Conservation (phyloP, 495 filamentous ascomycete species). For the Penicillium goetzii region DNA sequence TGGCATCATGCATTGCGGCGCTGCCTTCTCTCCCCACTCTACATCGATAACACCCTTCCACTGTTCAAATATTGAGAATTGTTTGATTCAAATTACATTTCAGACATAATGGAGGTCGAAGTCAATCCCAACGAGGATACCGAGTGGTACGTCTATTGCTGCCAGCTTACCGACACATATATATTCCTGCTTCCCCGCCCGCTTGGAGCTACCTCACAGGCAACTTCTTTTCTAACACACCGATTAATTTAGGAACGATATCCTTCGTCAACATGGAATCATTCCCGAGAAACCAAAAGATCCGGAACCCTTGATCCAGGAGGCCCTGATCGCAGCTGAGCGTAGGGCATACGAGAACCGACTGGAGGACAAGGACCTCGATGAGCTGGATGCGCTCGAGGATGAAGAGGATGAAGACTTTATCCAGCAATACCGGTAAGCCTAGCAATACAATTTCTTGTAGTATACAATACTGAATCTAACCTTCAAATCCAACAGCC, state of each 20-base stretch:
- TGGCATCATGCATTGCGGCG: slow-evolving; percentile 36
- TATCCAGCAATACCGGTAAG: slow-evolving; percentile 76
- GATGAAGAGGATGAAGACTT: slow-evolving; percentile 94
- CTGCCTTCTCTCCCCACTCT: slow-evolving; percentile 10
- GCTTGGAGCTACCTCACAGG: slow-evolving; percentile 17
- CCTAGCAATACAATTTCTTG: neutral
- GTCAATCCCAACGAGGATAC: slow-evolving; percentile 97
- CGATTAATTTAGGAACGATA: slow-evolving; percentile 79
- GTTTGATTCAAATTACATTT: neutral
- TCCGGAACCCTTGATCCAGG: slow-evolving; percentile 91
- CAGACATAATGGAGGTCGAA: slow-evolving; percentile 74
- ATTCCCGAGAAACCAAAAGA: slow-evolving; percentile 96
- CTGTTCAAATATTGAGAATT: neutral
- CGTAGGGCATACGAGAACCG: slow-evolving; percentile 84
- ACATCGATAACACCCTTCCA: slow-evolving; percentile 13
- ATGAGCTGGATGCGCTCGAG: slow-evolving; percentile 91
- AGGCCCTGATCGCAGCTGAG: slow-evolving; percentile 84
- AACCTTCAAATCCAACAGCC: slow-evolving; percentile 44
- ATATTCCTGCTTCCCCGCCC: slow-evolving; percentile 19
- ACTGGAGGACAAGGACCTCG: slow-evolving; percentile 88
- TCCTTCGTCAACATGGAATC: slow-evolving; percentile 91
- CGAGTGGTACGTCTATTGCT: slow-evolving; percentile 73
- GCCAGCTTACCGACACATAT: neutral
- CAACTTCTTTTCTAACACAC: slow-evolving; percentile 13
- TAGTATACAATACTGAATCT: slow-evolving; percentile 13